A percentile compares a stretch with the other conserved stretches of the same genome.
These are phyloP conservation scores for Ustilago lituana DNA, from an alignment of 1,284 basidiomycete species.

Conservation along the genomic window DNA sequence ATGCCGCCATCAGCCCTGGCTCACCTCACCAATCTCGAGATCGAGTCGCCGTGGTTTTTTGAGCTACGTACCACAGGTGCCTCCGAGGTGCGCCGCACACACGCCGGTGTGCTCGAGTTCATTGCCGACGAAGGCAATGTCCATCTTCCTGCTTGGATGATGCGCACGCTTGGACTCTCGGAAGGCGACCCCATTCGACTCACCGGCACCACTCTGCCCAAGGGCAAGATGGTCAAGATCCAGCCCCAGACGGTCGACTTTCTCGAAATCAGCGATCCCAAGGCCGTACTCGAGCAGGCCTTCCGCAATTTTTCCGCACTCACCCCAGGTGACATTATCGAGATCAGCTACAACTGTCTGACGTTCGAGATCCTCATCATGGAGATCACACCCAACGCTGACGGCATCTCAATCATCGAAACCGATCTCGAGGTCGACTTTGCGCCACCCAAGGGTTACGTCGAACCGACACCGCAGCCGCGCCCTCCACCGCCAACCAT, in stretches of 20 bases:
- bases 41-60: conserved; percentile 95
- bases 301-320: conserved; percentile 86
- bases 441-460: conserved; percentile 74
- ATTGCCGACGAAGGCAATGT: conserved; percentile 96
- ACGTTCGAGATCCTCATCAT: conserved; percentile 95
- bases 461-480: conserved; percentile 84
- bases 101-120: conserved; percentile 97
- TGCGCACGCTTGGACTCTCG: conserved; percentile 89
- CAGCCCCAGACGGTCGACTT: conserved; percentile 96
- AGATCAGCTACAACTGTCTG: conserved; percentile 74
- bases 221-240: conserved; percentile 95
- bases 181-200: conserved; percentile 96
- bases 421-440: conserved; percentile 89
- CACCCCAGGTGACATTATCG: conserved; percentile 69
- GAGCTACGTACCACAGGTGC: conserved; percentile 82
- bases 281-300: conserved; percentile 95
- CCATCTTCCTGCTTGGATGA: conserved; percentile 99
- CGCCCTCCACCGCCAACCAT: conserved; percentile 87
- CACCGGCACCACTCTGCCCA: conserved; percentile 84
- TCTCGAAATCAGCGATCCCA: conserved; percentile 86
- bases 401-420: conserved; percentile 89
- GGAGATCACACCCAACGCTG: conserved; percentile 81
- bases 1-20: conserved; percentile 96
- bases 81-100: conserved; percentile 72
- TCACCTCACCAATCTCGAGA: conserved; percentile 84